Conservation (phyloP, 352 stramenopile genomes). For the Phytophthora ramorum region DNA sequence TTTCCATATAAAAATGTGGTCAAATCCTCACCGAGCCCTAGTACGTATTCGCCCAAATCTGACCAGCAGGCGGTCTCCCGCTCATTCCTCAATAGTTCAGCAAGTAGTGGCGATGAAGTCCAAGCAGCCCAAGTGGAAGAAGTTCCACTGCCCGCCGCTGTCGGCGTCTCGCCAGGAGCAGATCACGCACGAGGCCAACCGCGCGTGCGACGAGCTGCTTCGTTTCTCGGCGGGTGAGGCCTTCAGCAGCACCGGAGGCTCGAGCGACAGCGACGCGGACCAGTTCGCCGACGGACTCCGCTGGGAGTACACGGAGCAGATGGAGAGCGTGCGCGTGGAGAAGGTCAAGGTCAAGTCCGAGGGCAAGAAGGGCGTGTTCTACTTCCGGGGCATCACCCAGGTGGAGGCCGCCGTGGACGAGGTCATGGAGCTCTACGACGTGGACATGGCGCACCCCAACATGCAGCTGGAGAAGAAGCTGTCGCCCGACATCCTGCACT, state of each 20-base stretch:
- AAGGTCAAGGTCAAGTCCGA: conserved; percentile 77
- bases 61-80: neutral
- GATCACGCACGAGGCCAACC: conserved; percentile 77
- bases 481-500: conserved; percentile 77
- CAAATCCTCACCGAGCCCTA: neutral
- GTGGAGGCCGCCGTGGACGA: conserved; percentile 74
- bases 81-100: conserved; percentile 7
- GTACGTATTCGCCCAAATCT: no score
- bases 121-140: conserved; percentile 72
- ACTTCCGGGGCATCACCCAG: conserved; percentile 75
- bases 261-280: conserved; percentile 33
- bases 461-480: conserved; percentile 80
- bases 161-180: conserved; percentile 63
- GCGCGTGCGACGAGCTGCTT: conserved; percentile 80
- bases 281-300: conserved; percentile 57
- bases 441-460: conserved; percentile 78
- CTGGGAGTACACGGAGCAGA: conserved; percentile 79
- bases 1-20: neutral
- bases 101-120: conserved; percentile 39
- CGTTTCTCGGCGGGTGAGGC: conserved; percentile 74
- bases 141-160: conserved; percentile 79
- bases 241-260: conserved; percentile 38
- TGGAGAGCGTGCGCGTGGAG: conserved; percentile 76
- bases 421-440: conserved; percentile 76
- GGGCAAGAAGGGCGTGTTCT: conserved; percentile 67